Evolutionary conservation across 192 early-diverging fungal genomes (phyloP), one percentile per base, ranked within the genome.

Genomic region (Coemansia sp.): DNA sequence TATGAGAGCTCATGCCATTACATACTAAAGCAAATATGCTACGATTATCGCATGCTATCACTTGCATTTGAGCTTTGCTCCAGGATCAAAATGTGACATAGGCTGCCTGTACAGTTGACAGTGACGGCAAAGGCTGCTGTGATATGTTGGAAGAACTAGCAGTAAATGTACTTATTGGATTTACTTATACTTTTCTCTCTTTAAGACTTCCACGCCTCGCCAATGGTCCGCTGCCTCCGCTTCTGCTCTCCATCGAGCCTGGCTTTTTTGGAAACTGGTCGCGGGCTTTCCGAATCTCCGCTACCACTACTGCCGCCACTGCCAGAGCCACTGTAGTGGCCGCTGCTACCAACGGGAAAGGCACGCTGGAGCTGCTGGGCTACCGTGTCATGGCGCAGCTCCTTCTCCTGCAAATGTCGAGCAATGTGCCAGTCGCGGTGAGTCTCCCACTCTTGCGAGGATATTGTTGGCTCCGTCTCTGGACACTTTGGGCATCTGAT

Each of bases 391-490:
- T 77, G 67, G 0, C 71, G 67, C 56, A 82, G 38, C 53, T 82
- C 79, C 17, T 74, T 67, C 42, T 76, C 79, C 36, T 82, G 79
- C 43, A 82, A 32, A n/a, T 70, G 56, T 10, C 75, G 60, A 4
- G 79, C 79, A 59, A 82, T 69, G 59, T 82, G 79, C 79, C 79
- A 82, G 60, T 82, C 79, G 20, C 74, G 35, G 40, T 82, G 79
- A 9, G 71, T 82, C 32, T 70, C 74, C 79, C 79, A 82, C 31
- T 77, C 79, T 10, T 36, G 43, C 56, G 74, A 77, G 29, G 67
- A 49, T 1, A 82, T 53, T 5, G 71, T 38, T 11, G 69, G 54
- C 17, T 75, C 65, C 2, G 40, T 41, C 7, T 45, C 64, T 0
- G 79, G 71, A 32, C 79, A 82, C 54, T 68, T 67, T 12, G 74